A percentile compares a stretch with the other conserved stretches of the same genome.
phyloP scores from a whole-genome alignment of 169 alveolate genomes.

The Amoebophrya sp. region DNA sequence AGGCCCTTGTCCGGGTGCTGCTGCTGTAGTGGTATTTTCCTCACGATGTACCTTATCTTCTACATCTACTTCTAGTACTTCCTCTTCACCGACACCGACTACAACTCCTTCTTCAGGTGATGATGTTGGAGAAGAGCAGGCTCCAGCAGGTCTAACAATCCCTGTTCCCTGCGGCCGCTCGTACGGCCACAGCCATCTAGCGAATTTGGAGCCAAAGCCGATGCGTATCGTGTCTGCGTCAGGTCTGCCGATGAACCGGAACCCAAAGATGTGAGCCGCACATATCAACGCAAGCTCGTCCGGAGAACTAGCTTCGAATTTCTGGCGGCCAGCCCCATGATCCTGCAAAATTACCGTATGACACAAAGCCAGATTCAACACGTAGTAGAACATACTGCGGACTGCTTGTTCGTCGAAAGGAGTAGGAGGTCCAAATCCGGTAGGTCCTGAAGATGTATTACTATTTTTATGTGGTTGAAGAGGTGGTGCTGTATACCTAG shows the following conservation, averaged over 20 bases:
- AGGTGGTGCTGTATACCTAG: too few relatives aligned
- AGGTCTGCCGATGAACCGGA: conserved; percentile 34
- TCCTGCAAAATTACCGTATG: background rate
- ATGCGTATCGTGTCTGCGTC: conserved; percentile 57
- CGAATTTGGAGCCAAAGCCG: conserved; percentile 53
- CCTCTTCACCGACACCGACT: conserved; percentile 9
- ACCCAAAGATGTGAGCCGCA: conserved; percentile 65
- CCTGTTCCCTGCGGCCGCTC: background rate
- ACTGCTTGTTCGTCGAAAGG: background rate
- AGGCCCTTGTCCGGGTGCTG: conserved; percentile 37
- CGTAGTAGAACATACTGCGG: background rate
- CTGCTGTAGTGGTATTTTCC: background rate
- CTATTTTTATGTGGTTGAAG: too few relatives aligned
- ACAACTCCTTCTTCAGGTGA: background rate
- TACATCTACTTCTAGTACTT: background rate
- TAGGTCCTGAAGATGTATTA: too few relatives aligned
- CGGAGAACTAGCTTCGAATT: conserved; percentile 65
- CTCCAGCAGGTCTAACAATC: conserved; percentile 50
- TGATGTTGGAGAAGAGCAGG: conserved; percentile 42
- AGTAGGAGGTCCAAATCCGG: too few relatives aligned
- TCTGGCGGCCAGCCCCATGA: background rate
- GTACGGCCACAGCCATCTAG: conserved; percentile 35
- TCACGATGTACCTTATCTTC: background rate
- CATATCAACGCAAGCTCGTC: conserved; percentile 71
- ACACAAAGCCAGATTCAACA: background rate